phyloP scores from a whole-genome alignment of 164 flowering plant species.

The Liriodendron chinense region DNA sequence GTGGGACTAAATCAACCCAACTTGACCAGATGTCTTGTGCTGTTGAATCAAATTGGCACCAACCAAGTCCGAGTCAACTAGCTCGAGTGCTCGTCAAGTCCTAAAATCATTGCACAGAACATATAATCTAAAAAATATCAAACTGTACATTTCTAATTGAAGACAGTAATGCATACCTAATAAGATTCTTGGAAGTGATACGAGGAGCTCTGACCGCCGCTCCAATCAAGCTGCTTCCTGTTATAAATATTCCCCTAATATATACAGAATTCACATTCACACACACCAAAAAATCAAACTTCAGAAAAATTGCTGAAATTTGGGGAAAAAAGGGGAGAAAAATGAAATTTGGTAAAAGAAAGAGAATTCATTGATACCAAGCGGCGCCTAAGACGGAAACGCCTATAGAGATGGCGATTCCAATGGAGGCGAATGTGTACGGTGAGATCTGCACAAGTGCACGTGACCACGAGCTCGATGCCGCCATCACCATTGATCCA shows the following conservation, averaged over 20 bases:
- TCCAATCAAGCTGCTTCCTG: constrained; percentile 98
- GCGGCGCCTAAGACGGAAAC: constrained; percentile 99
- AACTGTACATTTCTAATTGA: too few relatives aligned
- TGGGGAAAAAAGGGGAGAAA: neutral
- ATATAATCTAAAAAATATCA: neutral
- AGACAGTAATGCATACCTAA: constrained; percentile 43
- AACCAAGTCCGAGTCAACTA: too few relatives aligned
- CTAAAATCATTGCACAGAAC: too few relatives aligned
- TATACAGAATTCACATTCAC: neutral
- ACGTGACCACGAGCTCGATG: constrained; percentile 64
- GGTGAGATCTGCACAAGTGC: constrained; percentile 88
- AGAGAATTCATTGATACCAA: constrained; percentile 40
- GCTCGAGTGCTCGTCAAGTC: too few relatives aligned
- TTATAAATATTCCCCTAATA: constrained; percentile 88
- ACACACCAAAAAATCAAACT: neutral
- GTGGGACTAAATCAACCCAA: too few relatives aligned
- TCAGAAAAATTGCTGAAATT: neutral
- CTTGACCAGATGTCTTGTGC: too few relatives aligned
- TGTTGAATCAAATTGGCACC: too few relatives aligned
- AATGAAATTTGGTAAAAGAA: neutral
- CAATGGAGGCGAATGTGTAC: constrained; percentile 86
- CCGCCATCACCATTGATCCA: constrained; percentile 23
- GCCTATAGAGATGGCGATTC: constrained; percentile 91
- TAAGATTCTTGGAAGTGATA: constrained; percentile 93
- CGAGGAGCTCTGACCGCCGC: constrained; percentile 99